Percentiles rank a stretch among this genome's conserved stretches.
phyloP scores from a whole-genome alignment of 2,329 filamentous ascomycete species.

The Aspergillus sergii region DNA sequence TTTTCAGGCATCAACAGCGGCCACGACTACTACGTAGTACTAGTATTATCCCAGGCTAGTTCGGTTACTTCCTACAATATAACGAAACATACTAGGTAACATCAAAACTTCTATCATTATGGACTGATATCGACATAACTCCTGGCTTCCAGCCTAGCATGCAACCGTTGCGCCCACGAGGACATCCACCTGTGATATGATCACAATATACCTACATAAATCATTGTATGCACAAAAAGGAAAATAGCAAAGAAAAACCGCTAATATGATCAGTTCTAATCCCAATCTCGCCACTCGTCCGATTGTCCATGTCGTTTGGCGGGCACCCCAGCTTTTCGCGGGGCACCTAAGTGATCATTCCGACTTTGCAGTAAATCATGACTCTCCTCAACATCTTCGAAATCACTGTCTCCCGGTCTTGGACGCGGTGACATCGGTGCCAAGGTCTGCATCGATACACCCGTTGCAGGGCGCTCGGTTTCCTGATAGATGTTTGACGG shows the following conservation, averaged over 20 bases:
- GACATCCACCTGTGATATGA: neutral
- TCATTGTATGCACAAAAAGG: neutral
- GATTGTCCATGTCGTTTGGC: constrained; percentile 17
- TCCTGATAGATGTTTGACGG: constrained; percentile 20
- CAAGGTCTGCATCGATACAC: constrained; percentile 48
- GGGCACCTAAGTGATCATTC: neutral
- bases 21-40: neutral
- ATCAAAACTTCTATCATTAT: neutral
- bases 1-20: neutral
- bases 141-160: neutral
- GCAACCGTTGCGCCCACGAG: neutral
- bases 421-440: constrained; percentile 42
- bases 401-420: constrained; percentile 38
- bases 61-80: neutral
- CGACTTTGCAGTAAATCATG: constrained; percentile 18
- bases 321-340: neutral
- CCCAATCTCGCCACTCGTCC: constrained; percentile 46
- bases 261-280: constrained; percentile 25
- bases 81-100: neutral
- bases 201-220: neutral
- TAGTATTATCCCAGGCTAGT: too few relatives aligned
- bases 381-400: constrained; percentile 32
- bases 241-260: neutral
- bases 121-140: neutral
- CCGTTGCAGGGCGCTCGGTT: constrained; percentile 39